These are phyloP conservation scores for Abelmoschus esculentus DNA, from an alignment of 345 rosid genomes.

Conservation along the genomic window DNA sequence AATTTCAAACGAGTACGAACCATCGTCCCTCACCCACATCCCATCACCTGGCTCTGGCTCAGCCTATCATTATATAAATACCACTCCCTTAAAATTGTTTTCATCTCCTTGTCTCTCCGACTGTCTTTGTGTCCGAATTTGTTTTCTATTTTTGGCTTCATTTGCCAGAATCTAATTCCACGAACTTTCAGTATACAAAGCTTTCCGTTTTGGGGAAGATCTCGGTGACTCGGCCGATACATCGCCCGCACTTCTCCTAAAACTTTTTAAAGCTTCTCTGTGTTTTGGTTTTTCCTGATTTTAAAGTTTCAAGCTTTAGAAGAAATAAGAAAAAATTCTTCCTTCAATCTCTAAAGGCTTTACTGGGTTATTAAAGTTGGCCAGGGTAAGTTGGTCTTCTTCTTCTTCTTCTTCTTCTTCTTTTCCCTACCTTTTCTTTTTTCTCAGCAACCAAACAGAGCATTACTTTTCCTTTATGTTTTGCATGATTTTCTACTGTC, in stretches of 20 bases:
- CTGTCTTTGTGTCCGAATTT: neutral
- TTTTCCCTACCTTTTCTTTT: too few relatives aligned
- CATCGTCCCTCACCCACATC: too few relatives aligned
- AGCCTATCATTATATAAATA: conserved; percentile 46
- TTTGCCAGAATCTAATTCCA: conserved; percentile 16
- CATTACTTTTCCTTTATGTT: conserved; percentile 8
- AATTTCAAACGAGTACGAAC: too few relatives aligned
- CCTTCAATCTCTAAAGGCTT: neutral
- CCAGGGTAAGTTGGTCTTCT: conserved; percentile 1
- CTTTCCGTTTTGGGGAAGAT: conserved; percentile 12
- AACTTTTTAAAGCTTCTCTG: neutral
- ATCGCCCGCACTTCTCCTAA: conserved; percentile 16
- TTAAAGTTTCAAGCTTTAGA: conserved; percentile 7
- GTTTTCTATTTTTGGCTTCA: conserved; percentile 5
- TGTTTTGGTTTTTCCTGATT: neutral
- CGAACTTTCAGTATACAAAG: conserved; percentile 24
- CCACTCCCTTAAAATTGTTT: neutral
- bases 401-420: neutral
- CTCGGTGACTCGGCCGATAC: neutral
- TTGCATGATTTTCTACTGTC: neutral
- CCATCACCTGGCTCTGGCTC: neutral
- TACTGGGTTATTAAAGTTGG: conserved; percentile 1
- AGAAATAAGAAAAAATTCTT: neutral
- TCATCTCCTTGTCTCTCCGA: too few relatives aligned
- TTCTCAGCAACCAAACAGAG: conserved; percentile 29